Percentiles rank a stretch among this genome's conserved stretches.
phyloP scores from a whole-genome alignment of 139 green algal genomes.

The Edaphochlamys debaryana region DNA sequence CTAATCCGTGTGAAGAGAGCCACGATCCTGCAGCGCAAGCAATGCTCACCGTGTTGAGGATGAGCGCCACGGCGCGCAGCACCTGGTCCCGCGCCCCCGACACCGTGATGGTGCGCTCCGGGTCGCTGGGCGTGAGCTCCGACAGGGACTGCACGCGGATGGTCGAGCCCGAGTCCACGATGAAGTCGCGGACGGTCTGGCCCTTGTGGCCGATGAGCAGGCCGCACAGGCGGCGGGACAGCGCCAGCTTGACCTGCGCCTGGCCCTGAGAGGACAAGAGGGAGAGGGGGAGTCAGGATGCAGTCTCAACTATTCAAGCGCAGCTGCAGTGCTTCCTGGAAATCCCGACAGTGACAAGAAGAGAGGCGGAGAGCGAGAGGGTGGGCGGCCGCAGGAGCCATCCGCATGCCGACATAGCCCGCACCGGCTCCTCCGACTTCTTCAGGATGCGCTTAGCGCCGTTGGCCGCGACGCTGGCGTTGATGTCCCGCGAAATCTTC shows the following conservation, averaged over 20 bases:
- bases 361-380: too few relatives aligned
- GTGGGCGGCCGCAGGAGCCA: too few relatives aligned
- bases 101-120: constrained; percentile 68
- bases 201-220: constrained; percentile 75
- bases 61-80: constrained; percentile 65
- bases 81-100: constrained; percentile 63
- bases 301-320: neutral
- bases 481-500: constrained; percentile 60
- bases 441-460: constrained; percentile 1
- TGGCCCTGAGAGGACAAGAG: too few relatives aligned
- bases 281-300: neutral
- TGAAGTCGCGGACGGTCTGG: constrained; percentile 74
- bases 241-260: constrained; percentile 71
- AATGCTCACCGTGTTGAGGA: constrained; percentile 73
- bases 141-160: constrained; percentile 72
- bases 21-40: too few relatives aligned
- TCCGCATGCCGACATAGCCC: neutral
- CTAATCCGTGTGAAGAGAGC: too few relatives aligned
- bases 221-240: constrained; percentile 70
- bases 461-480: constrained; percentile 8
- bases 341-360: too few relatives aligned
- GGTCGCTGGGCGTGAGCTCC: constrained; percentile 67
- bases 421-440: constrained; percentile 45
- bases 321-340: too few relatives aligned
- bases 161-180: constrained; percentile 66